Base-by-base conservation (phyloP, 2,329 filamentous ascomycete species). In the Colletotrichum costaricense region DNA sequence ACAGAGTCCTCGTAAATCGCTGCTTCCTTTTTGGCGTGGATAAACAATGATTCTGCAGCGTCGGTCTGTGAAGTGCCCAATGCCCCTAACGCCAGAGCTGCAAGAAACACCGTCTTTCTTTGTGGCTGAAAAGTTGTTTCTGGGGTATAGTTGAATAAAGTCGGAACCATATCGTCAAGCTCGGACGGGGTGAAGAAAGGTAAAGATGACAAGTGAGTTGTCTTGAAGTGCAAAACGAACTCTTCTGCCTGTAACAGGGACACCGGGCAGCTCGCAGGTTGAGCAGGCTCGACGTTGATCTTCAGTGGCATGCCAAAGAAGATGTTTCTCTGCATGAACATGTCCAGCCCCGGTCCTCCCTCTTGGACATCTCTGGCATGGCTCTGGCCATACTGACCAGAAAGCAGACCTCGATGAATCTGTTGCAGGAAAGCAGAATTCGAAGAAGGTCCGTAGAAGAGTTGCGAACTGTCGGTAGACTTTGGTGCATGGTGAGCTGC, bases 391-490 rank as follows among this genome's bases (percentile, higher is more conserved):
- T 73, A 74, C 30, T 73, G 67, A 1, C 55, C 71, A 2, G 75
- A 79, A 5, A 80, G 65, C 12, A 80, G 74, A 24, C 78, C 76
- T 19, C 78, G 70, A 55, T 80, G 79, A 6, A 80, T 65, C 63
- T 80, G 79, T 42, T 80, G 79, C 26, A 80, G 69, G 56, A 80
- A 80, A 7, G 79, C 79, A 28, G 80, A 80, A 42, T 78, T 79
- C 4, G 78, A 79, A 2, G 78, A 79, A 8, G 78, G 76, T 1
- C 78, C 78, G 33, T 79, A 79, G 72, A 77, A 79, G 7, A 79
- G 78, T 63, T 78, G 78, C 3, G 76, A 77, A 58, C 76, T 78
- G 33, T 78, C 76, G 35, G 75, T 76, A 2, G 75, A 68, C 19
- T 75, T 73, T 16, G 76, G 75, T 11, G 76, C 66, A 33, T 75